Conservation (phyloP, 2,329 filamentous ascomycete genomes). For the Onygena corvina region DNA sequence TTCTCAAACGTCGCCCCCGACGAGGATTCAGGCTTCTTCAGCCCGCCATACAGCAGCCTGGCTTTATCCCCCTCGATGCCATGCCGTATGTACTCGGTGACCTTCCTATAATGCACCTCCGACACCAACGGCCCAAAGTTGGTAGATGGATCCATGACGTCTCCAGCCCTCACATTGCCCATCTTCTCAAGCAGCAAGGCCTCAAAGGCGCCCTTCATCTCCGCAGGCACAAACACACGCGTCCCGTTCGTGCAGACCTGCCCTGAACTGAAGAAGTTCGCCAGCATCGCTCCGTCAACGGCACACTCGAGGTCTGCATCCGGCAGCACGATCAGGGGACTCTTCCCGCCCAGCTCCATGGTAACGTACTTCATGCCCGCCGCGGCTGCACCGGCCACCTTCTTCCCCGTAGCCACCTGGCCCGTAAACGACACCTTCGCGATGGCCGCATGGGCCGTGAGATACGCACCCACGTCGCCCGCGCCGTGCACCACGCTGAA, state of each 20-base stretch:
- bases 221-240: slow-evolving; percentile 64
- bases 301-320: slow-evolving; percentile 67
- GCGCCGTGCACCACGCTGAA: slow-evolving; percentile 80
- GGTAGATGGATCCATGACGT: slow-evolving; percentile 57
- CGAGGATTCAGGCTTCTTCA: slow-evolving; percentile 31
- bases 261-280: slow-evolving; percentile 82
- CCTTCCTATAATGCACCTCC: slow-evolving; percentile 61
- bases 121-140: slow-evolving; percentile 81
- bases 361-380: slow-evolving; percentile 80
- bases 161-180: slow-evolving; percentile 55
- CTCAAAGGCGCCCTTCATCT: slow-evolving; percentile 58
- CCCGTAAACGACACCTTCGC: slow-evolving; percentile 86
- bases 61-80: slow-evolving; percentile 64
- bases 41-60: slow-evolving; percentile 59
- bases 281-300: slow-evolving; percentile 85
- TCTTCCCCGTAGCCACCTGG: slow-evolving; percentile 70
- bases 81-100: slow-evolving; percentile 61
- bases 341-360: slow-evolving; percentile 85
- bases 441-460: slow-evolving; percentile 59
- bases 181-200: slow-evolving; percentile 58
- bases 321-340: slow-evolving; percentile 64
- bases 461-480: slow-evolving; percentile 62
- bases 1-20: slow-evolving; percentile 36
- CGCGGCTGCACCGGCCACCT: slow-evolving; percentile 64
- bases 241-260: slow-evolving; percentile 93